Base-by-base conservation (phyloP, 2,329 filamentous ascomycete species). In the Lithohypha guttulata region DNA sequence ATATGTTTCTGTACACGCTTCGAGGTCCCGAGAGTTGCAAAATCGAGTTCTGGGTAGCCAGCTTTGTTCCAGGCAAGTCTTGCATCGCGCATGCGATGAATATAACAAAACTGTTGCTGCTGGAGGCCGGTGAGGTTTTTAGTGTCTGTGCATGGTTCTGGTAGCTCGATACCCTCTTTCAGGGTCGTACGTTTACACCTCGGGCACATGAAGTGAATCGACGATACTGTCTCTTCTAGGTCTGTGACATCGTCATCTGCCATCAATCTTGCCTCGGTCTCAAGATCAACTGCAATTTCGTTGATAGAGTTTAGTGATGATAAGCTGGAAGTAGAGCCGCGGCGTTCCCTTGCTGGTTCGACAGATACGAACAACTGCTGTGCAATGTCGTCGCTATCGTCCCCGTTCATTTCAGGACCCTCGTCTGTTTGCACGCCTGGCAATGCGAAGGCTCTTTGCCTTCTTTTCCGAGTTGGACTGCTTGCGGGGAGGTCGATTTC, bases 41-140 rank as follows among this genome's bases (percentile, higher is more conserved):
- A 93, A 42, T 84, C 61, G 36, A 93, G 80, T 0, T 61, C 56
- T 0, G 85, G 85, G 55, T 89, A 91, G 0, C 72, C 69, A 29
- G 65, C 70, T 10, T 65, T 55, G 7, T 50, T 42, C 64, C 71
- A 75, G 41, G 68, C 15, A 14, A 33, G 25, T 32, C 42, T 34
- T 6, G 48, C 50, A 25, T 51, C 48, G 10, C 20, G 33, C 14
- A 48, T 19, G 17, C 44, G 41, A 33, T 52, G 50, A 7, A 42
- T 27, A n/a, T 39, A 27, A 33, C 50, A 52, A 31, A 52, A 50
- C 7, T 39, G 30, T 30, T 48, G 47, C 26, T 50, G 48, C 32
- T 46, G 39, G 20, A 51, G 34, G 6, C 20, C 14, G 32, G 39
- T 15, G 20, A 31, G 17, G 13, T 36, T 26, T 3, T 14, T n/a